Percentiles rank a stretch among this genome's conserved stretches.
Conservation (phyloP, 495 filamentous ascomycete genomes). For the Penicillium canescens region DNA sequence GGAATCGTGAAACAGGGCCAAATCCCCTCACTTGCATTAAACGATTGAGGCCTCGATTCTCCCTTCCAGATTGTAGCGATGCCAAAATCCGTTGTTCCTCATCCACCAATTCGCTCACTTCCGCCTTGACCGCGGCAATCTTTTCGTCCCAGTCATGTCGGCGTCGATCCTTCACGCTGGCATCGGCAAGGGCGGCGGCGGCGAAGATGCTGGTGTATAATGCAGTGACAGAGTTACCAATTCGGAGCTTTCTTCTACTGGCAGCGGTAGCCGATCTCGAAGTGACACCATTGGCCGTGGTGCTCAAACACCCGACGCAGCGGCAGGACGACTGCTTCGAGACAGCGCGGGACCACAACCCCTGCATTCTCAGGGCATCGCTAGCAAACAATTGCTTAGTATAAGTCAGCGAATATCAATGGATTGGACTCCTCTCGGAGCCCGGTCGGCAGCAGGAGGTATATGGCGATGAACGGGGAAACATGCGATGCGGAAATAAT, state of each 20-base stretch:
- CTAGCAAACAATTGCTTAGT: constrained; percentile 8
- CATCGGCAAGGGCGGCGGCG: constrained; percentile 68
- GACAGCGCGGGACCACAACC: constrained; percentile 68
- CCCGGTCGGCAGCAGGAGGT: constrained; percentile 13
- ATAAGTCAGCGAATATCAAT: not conserved
- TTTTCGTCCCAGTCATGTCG: constrained; percentile 64
- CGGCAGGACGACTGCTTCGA: constrained; percentile 60
- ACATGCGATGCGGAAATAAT: constrained; percentile 16
- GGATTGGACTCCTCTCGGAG: constrained; percentile 23
- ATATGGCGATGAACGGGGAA: constrained; percentile 11
- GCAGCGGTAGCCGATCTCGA: constrained; percentile 55
- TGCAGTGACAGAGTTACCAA: constrained; percentile 66
- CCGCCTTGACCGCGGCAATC: constrained; percentile 48
- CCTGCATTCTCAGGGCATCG: constrained; percentile 61
- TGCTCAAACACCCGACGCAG: constrained; percentile 62
- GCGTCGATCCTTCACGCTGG: constrained; percentile 59
- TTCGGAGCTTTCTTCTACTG: constrained; percentile 50
- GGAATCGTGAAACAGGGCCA: constrained; percentile 15
- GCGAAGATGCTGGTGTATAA: constrained; percentile 73
- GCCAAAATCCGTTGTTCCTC: constrained; percentile 41
- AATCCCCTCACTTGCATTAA: constrained; percentile 25
- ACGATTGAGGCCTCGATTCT: constrained; percentile 14
- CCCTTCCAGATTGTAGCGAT: constrained; percentile 28
- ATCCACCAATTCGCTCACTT: constrained; percentile 42
- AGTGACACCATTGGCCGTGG: constrained; percentile 50